Percentiles rank a stretch among this genome's conserved stretches.
phyloP scores from a whole-genome alignment of 331 rosid genomes.

The Stylosanthes scabra region DNA sequence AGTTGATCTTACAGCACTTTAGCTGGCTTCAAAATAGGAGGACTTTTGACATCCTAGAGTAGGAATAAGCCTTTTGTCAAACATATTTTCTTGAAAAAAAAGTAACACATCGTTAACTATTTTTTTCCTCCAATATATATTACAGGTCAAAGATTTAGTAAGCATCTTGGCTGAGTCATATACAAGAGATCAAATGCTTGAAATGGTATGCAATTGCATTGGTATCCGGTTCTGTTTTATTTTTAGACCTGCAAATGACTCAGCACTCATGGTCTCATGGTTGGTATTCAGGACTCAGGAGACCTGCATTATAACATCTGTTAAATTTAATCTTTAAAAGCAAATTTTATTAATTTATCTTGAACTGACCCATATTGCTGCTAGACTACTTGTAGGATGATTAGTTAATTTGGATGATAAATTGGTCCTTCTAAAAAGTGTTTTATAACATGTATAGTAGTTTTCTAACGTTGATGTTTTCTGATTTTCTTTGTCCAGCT shows the following conservation, averaged over 20 bases:
- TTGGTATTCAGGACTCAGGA: slow-evolving; percentile 66
- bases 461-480: slow-evolving; percentile 35
- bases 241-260: slow-evolving; percentile 9
- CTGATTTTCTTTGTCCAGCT: slow-evolving; percentile 55
- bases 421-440: slow-evolving; percentile 11
- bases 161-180: slow-evolving; percentile 88
- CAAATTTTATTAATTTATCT: no score
- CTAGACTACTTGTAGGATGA: slow-evolving; percentile 57
- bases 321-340: no score
- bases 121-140: slow-evolving; percentile 20
- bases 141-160: slow-evolving; percentile 77
- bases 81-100: slow-evolving; percentile 14
- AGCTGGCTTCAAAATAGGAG: slow-evolving; percentile 92
- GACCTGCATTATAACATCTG: no score
- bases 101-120: slow-evolving; percentile 3
- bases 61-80: slow-evolving; percentile 24
- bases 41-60: slow-evolving; percentile 97
- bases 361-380: no score
- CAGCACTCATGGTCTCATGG: slow-evolving; percentile 13
- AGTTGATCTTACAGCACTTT: slow-evolving; percentile 88
- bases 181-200: slow-evolving; percentile 86
- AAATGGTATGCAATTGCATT: slow-evolving; percentile 59
- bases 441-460: slow-evolving; percentile 14
- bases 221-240: slow-evolving; percentile 14
- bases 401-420: slow-evolving; percentile 31